Conservation (phyloP, 345 rosid species). For the Fremontodendron californicum region DNA sequence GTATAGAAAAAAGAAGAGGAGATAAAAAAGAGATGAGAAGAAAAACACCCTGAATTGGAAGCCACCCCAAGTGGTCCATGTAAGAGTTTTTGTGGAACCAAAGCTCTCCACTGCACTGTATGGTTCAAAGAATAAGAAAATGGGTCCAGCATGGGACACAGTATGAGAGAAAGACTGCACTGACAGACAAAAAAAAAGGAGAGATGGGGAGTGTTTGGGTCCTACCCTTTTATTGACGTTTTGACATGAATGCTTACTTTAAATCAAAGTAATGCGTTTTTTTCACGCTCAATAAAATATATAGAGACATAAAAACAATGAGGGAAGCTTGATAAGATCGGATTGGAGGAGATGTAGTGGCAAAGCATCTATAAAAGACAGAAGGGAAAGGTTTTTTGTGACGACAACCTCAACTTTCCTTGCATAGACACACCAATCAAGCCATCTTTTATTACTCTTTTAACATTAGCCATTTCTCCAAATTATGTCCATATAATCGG, state of each 20-base stretch:
- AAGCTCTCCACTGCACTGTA: slow-evolving; percentile 19
- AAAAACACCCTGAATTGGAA: slow-evolving; percentile 12
- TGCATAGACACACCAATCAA: slow-evolving; percentile 14
- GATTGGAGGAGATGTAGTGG: slow-evolving; percentile 15
- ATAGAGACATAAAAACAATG: neutral
- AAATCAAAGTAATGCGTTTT: no score
- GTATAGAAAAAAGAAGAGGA: neutral
- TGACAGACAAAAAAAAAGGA: neutral
- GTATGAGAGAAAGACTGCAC: neutral
- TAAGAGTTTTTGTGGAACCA: slow-evolving; percentile 14
- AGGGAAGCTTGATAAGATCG: slow-evolving; percentile 3
- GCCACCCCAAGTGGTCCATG: slow-evolving; percentile 14
- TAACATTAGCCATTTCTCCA: neutral
- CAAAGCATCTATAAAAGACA: slow-evolving; percentile 19
- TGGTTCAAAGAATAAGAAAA: slow-evolving; percentile 22
- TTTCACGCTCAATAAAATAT: no score
- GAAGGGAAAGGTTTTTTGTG: slow-evolving; percentile 10
- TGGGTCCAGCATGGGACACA: slow-evolving; percentile 9
- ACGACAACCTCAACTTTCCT: slow-evolving; percentile 17
- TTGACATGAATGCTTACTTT: slow-evolving; percentile 27
- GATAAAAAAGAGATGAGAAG: no score
- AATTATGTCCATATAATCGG: neutral
- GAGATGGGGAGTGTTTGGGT: neutral
- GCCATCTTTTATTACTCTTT: neutral
- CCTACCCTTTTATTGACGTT: slow-evolving; percentile 10